These are phyloP conservation scores for Globisporangium orthogonon DNA, from an alignment of 352 stramenopile genomes.

Conservation along the genomic window DNA sequence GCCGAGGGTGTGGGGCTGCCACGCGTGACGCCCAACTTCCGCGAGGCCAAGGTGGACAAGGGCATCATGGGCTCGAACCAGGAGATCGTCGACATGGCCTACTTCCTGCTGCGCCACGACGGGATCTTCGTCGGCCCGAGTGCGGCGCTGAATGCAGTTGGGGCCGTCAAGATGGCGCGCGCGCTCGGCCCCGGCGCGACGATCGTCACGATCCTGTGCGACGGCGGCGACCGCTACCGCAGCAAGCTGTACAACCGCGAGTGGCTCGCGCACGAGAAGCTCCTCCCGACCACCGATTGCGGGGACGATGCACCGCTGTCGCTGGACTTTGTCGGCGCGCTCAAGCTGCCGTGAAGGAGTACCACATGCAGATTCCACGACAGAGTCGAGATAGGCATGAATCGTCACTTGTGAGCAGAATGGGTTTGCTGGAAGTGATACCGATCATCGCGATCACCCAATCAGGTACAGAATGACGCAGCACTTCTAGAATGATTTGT, in stretches of 20 bases:
- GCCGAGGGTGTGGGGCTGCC: slow-evolving; percentile 93
- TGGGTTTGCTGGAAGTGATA: no score
- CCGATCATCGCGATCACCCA: no score
- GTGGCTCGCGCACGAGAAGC: slow-evolving; percentile 57
- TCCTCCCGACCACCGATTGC: slow-evolving; percentile 22
- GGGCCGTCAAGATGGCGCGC: slow-evolving; percentile 75
- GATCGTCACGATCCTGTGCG: slow-evolving; percentile 78
- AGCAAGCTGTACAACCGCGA: slow-evolving; percentile 79
- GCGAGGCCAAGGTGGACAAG: slow-evolving; percentile 84
- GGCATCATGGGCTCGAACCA: slow-evolving; percentile 90
- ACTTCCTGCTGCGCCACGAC: slow-evolving; percentile 87
- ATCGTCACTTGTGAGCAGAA: no score
- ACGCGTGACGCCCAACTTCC: slow-evolving; percentile 91
- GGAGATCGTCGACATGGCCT: slow-evolving; percentile 93
- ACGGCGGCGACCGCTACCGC: slow-evolving; percentile 71
- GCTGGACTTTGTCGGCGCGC: slow-evolving; percentile 29
- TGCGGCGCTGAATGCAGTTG: slow-evolving; percentile 70
- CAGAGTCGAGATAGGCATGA: no score
- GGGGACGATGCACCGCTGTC: slow-evolving; percentile 7
- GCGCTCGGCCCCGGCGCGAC: slow-evolving; percentile 59
- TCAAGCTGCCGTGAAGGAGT: slow-evolving; percentile 9
- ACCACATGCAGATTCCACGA: no score
- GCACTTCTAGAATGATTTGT: neutral
- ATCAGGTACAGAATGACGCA: neutral
- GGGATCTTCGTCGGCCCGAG: slow-evolving; percentile 90